Evolutionary conservation across 2,329 filamentous ascomycete species (phyloP).

Genomic region (Aspergillus texensis): DNA sequence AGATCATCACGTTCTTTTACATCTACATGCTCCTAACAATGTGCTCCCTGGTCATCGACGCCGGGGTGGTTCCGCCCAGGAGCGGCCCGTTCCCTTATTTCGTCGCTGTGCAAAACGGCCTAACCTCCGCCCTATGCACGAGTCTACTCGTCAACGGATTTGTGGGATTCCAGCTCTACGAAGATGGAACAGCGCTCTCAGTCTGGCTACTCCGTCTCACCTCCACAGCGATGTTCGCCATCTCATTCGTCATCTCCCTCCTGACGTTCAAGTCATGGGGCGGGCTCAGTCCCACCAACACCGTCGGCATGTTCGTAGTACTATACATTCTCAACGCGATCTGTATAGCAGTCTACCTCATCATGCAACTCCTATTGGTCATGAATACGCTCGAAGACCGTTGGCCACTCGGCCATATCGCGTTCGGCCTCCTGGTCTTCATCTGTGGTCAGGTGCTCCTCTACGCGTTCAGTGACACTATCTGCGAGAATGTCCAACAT

Average conservation of each 20-base stretch:
- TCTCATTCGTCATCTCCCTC: slow-evolving; percentile 84
- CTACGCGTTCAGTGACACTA: slow-evolving; percentile 82
- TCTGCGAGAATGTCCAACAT: slow-evolving; percentile 83
- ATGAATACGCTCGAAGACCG: slow-evolving; percentile 88
- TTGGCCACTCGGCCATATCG: slow-evolving; percentile 91
- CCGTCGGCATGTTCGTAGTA: slow-evolving; percentile 85
- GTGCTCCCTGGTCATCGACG: slow-evolving; percentile 85
- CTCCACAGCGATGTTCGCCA: slow-evolving; percentile 78
- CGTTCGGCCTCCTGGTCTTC: slow-evolving; percentile 89
- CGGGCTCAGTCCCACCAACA: slow-evolving; percentile 81
- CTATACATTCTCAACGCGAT: slow-evolving; percentile 89
- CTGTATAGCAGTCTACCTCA: slow-evolving; percentile 80
- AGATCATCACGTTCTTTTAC: slow-evolving; percentile 92
- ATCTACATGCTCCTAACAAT: slow-evolving; percentile 90
- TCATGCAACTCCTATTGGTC: slow-evolving; percentile 86
- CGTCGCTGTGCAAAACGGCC: slow-evolving; percentile 80
- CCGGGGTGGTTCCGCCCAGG: slow-evolving; percentile 85
- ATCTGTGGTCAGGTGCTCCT: slow-evolving; percentile 88
- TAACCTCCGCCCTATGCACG: slow-evolving; percentile 82
- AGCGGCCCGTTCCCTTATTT: slow-evolving; percentile 87
- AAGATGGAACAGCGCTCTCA: slow-evolving; percentile 90
- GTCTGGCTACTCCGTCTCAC: slow-evolving; percentile 87
- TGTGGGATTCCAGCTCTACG: slow-evolving; percentile 96
- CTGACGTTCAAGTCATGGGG: slow-evolving; percentile 93
- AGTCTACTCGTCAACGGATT: slow-evolving; percentile 96